Conservation (phyloP, 78 protist genomes). For the Dictyostelium firmibasis region DNA sequence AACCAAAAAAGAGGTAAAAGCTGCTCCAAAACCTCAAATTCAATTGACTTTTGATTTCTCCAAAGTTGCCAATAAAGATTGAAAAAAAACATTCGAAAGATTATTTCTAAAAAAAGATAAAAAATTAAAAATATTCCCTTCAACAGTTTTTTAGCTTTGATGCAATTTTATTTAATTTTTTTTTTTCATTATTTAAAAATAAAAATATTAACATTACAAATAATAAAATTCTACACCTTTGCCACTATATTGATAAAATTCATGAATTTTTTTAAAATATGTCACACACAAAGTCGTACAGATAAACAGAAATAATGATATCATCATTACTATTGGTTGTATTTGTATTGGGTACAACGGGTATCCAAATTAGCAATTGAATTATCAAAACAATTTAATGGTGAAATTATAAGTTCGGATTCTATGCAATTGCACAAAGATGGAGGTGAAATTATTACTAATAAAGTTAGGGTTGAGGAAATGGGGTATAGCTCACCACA, state of each 20-base stretch:
- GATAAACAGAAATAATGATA: no score
- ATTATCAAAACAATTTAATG: constrained; percentile 51
- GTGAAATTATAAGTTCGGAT: constrained; percentile 69
- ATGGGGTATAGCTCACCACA: constrained; percentile 63
- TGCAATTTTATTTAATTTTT: no score
- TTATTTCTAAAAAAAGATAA: background rate
- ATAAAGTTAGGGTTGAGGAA: constrained; percentile 45
- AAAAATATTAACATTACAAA: no score
- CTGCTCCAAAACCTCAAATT: constrained; percentile 32
- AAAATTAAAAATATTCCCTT: no score
- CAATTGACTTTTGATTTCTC: constrained; percentile 62
- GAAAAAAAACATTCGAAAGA: no score
- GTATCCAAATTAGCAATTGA: constrained; percentile 67
- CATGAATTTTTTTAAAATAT: no score
- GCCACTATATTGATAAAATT: no score
- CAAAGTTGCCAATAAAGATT: constrained; percentile 7
- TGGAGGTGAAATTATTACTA: constrained; percentile 32
- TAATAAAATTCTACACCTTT: no score
- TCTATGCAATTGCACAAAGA: constrained; percentile 70
- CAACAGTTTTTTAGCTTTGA: no score
- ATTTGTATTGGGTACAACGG: constrained; percentile 68
- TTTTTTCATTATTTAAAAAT: no score
- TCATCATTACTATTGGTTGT: no score
- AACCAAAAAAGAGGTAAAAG: constrained; percentile 9
- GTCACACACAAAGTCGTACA: no score